phyloP scores from a whole-genome alignment of 371 early-diverging fungal genomes.

The Blakeslea trispora region DNA sequence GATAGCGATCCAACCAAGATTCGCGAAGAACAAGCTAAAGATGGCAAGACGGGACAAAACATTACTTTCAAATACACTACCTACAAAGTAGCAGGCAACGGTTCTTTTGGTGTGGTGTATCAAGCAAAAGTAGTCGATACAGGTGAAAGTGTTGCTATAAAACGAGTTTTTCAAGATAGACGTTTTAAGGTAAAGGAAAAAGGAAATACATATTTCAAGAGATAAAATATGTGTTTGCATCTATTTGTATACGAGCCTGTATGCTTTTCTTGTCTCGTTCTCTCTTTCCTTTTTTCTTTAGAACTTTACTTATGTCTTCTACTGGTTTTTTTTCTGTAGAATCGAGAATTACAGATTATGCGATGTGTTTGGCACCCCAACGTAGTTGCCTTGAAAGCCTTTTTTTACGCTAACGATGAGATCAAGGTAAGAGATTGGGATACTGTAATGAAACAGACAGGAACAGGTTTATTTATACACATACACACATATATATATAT shows the following conservation, averaged over 20 bases:
- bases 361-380: slow-evolving; percentile 78
- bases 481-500: not conserved
- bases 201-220: not conserved
- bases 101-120: slow-evolving; percentile 96
- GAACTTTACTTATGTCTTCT: no score
- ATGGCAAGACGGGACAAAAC: slow-evolving; percentile 83
- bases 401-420: slow-evolving; percentile 76
- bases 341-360: slow-evolving; percentile 91
- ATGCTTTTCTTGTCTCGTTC: not conserved
- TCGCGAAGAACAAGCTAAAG: slow-evolving; percentile 58
- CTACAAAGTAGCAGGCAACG: slow-evolving; percentile 91
- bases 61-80: slow-evolving; percentile 87
- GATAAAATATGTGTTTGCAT: not conserved
- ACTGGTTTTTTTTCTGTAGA: no score
- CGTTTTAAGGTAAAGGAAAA: slow-evolving; percentile 81
- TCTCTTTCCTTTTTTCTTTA: not conserved
- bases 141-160: slow-evolving; percentile 88
- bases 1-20: slow-evolving; percentile 9
- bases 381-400: slow-evolving; percentile 72
- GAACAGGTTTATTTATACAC: no score
- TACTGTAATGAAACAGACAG: not conserved
- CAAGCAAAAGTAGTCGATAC: slow-evolving; percentile 85
- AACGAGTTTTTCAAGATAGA: slow-evolving; percentile 95
- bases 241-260: not conserved
- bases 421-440: slow-evolving; percentile 22